Evolutionary conservation across 2,329 filamentous ascomycete genomes (phyloP), one percentile per base, ranked within the genome.

Genomic region (Aureobasidium melanogenum): DNA sequence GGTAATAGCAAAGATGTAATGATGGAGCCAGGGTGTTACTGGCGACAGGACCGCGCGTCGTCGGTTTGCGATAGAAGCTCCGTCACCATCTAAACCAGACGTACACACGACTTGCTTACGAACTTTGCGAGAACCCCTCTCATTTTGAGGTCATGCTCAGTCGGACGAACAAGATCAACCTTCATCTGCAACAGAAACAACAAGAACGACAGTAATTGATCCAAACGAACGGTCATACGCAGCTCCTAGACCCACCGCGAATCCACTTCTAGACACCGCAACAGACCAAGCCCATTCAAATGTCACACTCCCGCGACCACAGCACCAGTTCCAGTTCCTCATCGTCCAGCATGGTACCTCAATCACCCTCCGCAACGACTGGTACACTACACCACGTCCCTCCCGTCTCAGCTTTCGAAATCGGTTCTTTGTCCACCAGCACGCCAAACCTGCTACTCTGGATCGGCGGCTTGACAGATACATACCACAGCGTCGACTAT

Each of bases 381-480:
- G 77, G 77, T 17, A 74, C 66, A 7, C 69, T 77, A 28, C 77
- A 80, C 68, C 69, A 67, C 63, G 75, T 79, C 65, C 70, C 72
- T 10, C 68, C 69, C n/a, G 68, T 78, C 62, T 66, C 73, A 62
- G 77, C 77, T 34, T 80, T 80, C 67, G 78, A 80, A 64, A 75
- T 78, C 61, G 63, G 63, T 44, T 67, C 71, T 34, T 64, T 15
- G 14, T 69, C 57, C 28, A 5, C 57, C 28, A 5, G 12, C 24
- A 4, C 44, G 5, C 44, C 15, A 8, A 70, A 72, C 62, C 75
- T 71, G 54, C 72, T 91, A 59, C 72, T 91, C 63, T 88, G 88
- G 74, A 80, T 90, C 64, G 87, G 86, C 64, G 88, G 88, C 38
- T 80, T 91, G 17, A 81, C 80, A 39, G 88, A 90, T 71, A 87